Base-by-base conservation (phyloP, 371 early-diverging fungal species). In the Thermomucor indicae-seudaticae region DNA sequence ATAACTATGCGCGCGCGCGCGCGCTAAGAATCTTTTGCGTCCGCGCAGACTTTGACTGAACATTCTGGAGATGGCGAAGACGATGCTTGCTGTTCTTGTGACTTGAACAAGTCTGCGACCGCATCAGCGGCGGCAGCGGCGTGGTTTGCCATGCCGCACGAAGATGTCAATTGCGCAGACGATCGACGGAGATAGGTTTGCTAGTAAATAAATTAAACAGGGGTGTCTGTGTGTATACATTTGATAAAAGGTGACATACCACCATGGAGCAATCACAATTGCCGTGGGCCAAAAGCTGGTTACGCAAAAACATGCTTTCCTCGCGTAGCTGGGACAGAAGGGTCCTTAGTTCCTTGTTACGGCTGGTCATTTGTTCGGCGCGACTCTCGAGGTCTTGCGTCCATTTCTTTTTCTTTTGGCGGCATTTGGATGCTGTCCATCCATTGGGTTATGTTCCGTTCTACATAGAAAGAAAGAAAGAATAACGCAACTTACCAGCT, bases 401-500 rank as follows among this genome's bases (percentile, higher is more conserved):
- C 83, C 84, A 85, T 49, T 68, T 57, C 65, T 90, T 90, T 58
- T 87, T 88, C 69, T 85, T 88, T 66, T 86, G 87, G 42, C 90
- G 75, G 55, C 89, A 90, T 64, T 88, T 87, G 25, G 77, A 80
- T 4, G 90, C 90, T 49, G 28, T 19, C 6, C 0, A 6, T 32
- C 8, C 17, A 4, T 22, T 22, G 24, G 14, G 17, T 22, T 16
- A 32, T 32, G 7, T 7, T 32, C 32, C 14, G 14, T 41, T 42
- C 23, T 6, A 12, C 23, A 23, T 42, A 14, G 5, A 23, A 7
- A 4, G 10, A 23, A n/a, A n/a, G 5, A 19, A 12, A 17, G 19
- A 6, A 30, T 11, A 29, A 11, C 35, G 35, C 6, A 2, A 41
- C 43, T 55, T 68, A 80, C 80, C 83, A 35, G 86, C 86, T 14